Conservation (phyloP, 139 green algal genomes). For the Desmodesmus armatus region DNA sequence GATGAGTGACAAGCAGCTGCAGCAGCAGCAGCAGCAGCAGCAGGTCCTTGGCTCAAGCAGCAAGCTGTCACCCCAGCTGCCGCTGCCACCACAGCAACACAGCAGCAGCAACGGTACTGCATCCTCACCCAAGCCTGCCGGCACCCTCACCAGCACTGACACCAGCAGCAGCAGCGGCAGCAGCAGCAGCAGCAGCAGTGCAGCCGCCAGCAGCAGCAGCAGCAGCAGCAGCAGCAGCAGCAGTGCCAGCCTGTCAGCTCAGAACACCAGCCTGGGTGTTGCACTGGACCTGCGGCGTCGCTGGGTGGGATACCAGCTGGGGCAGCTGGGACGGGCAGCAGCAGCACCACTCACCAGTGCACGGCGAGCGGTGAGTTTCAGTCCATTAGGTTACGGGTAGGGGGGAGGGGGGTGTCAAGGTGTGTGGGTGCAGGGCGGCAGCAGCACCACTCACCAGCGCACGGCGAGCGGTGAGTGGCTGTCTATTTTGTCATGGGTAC, state of each 20-base stretch:
- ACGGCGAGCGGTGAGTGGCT: neutral
- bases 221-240: constrained; percentile 22
- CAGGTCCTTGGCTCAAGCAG: neutral
- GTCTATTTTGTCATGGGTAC: neutral
- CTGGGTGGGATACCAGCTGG: constrained; percentile 41
- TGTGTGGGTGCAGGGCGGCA: neutral
- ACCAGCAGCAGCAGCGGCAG: neutral
- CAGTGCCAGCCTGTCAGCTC: neutral
- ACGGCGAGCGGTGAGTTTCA: neutral
- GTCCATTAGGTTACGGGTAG: neutral
- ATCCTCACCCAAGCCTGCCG: no score
- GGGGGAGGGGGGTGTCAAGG: no score
- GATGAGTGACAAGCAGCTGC: neutral
- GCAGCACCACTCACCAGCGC: neutral
- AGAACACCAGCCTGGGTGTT: neutral
- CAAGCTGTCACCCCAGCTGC: neutral
- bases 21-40: constrained; percentile 1
- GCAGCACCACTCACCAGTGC: constrained; percentile 2
- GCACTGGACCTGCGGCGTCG: constrained; percentile 14
- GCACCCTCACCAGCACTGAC: neutral
- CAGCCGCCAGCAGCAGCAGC: neutral
- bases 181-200: constrained; percentile 6
- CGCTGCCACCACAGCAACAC: neutral
- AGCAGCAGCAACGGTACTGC: constrained; percentile 17
- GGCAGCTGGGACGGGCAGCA: constrained; percentile 10